Conservation (phyloP, 768 basidiomycete species). For the Tylopilus balloui region DNA sequence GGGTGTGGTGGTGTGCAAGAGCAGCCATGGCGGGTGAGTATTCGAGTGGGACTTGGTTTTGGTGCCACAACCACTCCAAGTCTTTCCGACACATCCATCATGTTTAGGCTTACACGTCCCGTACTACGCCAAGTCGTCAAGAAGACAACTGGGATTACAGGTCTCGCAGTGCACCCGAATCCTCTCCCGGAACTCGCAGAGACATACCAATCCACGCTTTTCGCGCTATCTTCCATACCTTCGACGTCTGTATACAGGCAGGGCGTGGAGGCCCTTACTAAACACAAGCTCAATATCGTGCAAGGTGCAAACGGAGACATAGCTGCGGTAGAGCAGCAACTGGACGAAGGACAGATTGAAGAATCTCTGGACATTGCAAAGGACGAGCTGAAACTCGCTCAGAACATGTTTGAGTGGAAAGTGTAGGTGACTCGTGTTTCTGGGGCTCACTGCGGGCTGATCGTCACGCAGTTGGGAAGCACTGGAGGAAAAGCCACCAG, state of each 20-base stretch:
- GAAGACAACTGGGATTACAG: slow-evolving; percentile 80
- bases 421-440: slow-evolving; percentile 55
- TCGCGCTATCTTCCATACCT: slow-evolving; percentile 67
- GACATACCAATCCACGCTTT: slow-evolving; percentile 76
- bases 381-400: slow-evolving; percentile 72
- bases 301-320: slow-evolving; percentile 66
- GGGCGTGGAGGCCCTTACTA: slow-evolving; percentile 80
- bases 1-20: slow-evolving; percentile 34
- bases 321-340: slow-evolving; percentile 59
- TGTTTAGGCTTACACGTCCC: slow-evolving; percentile 77
- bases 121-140: slow-evolving; percentile 62
- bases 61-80: slow-evolving; percentile 4
- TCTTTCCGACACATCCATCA: slow-evolving; percentile 34
- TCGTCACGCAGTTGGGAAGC: slow-evolving; percentile 71
- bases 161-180: slow-evolving; percentile 77
- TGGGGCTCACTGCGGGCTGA: slow-evolving; percentile 6
- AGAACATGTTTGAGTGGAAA: slow-evolving; percentile 93
- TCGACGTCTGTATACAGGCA: slow-evolving; percentile 84
- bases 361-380: slow-evolving; percentile 76
- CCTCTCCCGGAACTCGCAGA: slow-evolving; percentile 75
- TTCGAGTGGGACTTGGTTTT: neutral
- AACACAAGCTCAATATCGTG: slow-evolving; percentile 71
- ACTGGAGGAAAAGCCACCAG: slow-evolving; percentile 72
- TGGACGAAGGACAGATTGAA: slow-evolving; percentile 87
- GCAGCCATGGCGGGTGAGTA: slow-evolving; percentile 35